These are phyloP conservation scores for Hemileia vastatrix DNA, from an alignment of 1,284 basidiomycete genomes.

Conservation along the genomic window DNA sequence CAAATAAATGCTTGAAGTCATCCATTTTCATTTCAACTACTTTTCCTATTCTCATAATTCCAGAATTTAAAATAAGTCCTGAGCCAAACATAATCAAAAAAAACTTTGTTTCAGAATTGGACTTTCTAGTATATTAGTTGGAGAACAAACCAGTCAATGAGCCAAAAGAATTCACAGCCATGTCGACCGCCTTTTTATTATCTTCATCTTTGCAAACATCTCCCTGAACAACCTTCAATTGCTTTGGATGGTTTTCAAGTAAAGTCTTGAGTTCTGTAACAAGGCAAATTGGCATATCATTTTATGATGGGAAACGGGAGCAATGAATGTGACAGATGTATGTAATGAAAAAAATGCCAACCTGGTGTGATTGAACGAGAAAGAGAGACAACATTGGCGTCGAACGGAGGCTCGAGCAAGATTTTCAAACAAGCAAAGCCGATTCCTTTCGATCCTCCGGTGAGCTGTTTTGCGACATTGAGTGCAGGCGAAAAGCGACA, in stretches of 20 bases:
- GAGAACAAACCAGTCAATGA: conserved; percentile 16
- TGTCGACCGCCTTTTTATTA: conserved; percentile 11
- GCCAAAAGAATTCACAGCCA: conserved; percentile 8
- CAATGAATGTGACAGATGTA: too few relatives aligned
- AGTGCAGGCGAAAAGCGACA: too few relatives aligned
- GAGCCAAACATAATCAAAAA: too few relatives aligned
- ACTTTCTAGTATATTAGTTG: too few relatives aligned
- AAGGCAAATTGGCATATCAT: too few relatives aligned
- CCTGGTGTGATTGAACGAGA: conserved; percentile 13
- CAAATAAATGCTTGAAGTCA: conserved; percentile 8
- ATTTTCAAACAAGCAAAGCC: conserved; percentile 11
- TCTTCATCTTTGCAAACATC: conserved; percentile 8
- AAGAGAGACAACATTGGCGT: conserved; percentile 14
- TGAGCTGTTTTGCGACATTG: too few relatives aligned
- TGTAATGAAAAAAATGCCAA: not conserved
- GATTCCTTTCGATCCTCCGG: conserved; percentile 17
- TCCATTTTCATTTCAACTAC: conserved; percentile 1
- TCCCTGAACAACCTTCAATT: conserved; percentile 2
- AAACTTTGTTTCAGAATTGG: too few relatives aligned
- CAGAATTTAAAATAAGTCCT: conserved; percentile 21
- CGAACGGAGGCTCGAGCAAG: conserved; percentile 3
- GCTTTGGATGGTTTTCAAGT: not conserved
- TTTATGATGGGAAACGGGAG: too few relatives aligned
- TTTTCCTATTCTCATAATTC: conserved; percentile 10
- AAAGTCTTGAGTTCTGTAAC: conserved; percentile 13